Evolutionary conservation across 116 monocot genomes (phyloP), one percentile per base, ranked within the genome.

Genomic region (Cymodocea nodosa): DNA sequence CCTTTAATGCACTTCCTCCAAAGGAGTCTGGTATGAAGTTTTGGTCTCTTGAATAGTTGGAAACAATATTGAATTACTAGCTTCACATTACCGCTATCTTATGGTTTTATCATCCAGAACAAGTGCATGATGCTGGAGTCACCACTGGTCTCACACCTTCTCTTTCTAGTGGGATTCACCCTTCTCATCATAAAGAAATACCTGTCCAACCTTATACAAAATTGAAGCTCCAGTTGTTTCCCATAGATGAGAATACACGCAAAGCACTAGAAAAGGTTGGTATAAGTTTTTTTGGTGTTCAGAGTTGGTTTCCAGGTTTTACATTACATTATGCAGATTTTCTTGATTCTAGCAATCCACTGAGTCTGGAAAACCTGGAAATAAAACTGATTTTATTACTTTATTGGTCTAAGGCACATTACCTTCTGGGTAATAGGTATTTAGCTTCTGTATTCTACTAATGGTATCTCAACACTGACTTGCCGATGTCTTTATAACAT

Each of bases 181-280:
- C 77, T 67, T 75, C 60, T 30, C 75, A 71, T 80, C 73, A 56
- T 63, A 65, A 61, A 44, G 77, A 82, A 69, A 69, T 44, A 7
- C 59, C 59, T 52, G 9, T 60, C 50, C 87, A 74, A 51, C 73
- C 87, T 22, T 68, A 68, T 62, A 48, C 70, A 13, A 97, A 97
- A 64, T 69, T 97, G 63, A 97, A 97, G 80, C 83, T 97, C 30
- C 95, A 90, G 59, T 67, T 97, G 54, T 97, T 97, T 74, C 95
- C 95, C 15, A 68, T 90, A 58, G 83, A 91, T 71, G 91, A 90
- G 55, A 60, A 59, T 60, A 90, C 91, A 56, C 85, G 87, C 54
- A 83, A 75, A 58, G 76, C 77, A 61, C 73, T 97, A n/a, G 95
- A 97, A 80, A 97, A 83, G 87, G 95, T 91, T 35, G 20, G 48